Evolutionary conservation across 805 yeast species (phyloP).

Genomic region (Zygoascus ofunaensis): DNA sequence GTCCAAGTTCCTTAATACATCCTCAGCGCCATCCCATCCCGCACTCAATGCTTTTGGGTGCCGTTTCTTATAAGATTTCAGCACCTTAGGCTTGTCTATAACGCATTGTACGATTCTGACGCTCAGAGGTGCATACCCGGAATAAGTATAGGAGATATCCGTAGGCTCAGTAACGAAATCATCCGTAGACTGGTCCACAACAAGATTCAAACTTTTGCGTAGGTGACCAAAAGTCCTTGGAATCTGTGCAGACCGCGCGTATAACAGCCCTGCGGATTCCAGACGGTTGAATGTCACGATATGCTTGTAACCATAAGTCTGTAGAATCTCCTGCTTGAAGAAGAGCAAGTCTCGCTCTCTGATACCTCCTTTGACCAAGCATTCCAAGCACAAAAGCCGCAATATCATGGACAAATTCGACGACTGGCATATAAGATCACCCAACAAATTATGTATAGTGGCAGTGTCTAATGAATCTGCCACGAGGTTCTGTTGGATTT

Average conservation of each 20-base stretch:
- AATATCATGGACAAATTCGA: conserved; percentile 38
- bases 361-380: conserved; percentile 60
- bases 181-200: conserved; percentile 25
- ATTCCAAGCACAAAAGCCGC: conserved; percentile 47
- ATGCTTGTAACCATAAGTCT: conserved; percentile 55
- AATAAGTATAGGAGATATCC: conserved; percentile 54
- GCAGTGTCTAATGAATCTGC: conserved; percentile 38
- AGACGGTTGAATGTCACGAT: conserved; percentile 41
- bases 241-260: conserved; percentile 12
- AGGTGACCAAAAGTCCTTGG: conserved; percentile 34
- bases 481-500: conserved; percentile 51
- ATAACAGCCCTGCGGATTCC: conserved; percentile 40
- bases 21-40: conserved; percentile 36
- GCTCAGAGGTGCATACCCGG: conserved; percentile 74
- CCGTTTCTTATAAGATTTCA: conserved; percentile 7
- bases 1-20: conserved; percentile 27
- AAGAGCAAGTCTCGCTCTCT: conserved; percentile 50
- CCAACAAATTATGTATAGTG: conserved; percentile 34
- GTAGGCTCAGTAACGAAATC: conserved; percentile 13
- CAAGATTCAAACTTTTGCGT: conserved; percentile 33
- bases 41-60: conserved; percentile 3
- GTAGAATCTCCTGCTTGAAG: conserved; percentile 47
- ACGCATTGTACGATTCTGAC: conserved; percentile 61
- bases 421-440: conserved; percentile 42
- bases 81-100: conserved; percentile 38